Conservation (phyloP, 1,284 basidiomycete genomes). For the Ceratobasidium sp. region DNA sequence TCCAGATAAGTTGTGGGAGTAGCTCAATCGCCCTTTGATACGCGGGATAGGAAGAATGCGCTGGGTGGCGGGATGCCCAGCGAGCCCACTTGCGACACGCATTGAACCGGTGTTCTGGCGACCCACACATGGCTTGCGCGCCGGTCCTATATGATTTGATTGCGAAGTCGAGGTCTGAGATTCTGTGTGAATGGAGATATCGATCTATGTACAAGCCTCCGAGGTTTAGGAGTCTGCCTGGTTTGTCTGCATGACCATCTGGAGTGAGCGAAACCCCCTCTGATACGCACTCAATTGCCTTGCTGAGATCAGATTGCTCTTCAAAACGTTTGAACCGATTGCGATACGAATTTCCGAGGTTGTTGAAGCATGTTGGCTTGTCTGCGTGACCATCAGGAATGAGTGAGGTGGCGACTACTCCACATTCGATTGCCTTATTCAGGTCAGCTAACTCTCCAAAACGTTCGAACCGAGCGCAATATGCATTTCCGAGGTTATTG, state of each 20-base stretch:
- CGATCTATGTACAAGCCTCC: neutral
- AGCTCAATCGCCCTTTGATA: neutral
- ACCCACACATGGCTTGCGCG: neutral
- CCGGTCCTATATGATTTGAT: neutral
- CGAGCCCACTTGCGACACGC: neutral
- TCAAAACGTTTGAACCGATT: neutral
- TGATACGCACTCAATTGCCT: neutral
- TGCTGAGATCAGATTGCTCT: neutral
- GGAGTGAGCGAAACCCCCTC: neutral
- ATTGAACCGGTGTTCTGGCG: neutral
- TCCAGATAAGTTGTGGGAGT: constrained; percentile 6
- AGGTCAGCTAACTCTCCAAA: neutral
- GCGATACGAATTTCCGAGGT: neutral
- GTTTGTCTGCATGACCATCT: neutral
- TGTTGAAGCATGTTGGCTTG: neutral
- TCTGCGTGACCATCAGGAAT: neutral
- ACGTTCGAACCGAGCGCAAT: neutral
- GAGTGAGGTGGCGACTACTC: neutral
- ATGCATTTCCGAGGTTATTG: neutral
- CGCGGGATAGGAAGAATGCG: neutral
- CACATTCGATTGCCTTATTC: neutral
- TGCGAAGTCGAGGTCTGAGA: neutral
- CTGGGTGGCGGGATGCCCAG: neutral
- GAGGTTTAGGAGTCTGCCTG: neutral
- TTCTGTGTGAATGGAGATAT: neutral